These are phyloP conservation scores for Oryza coarctata DNA, from an alignment of 176 grass and related monocot genomes.

Conservation along the genomic window DNA sequence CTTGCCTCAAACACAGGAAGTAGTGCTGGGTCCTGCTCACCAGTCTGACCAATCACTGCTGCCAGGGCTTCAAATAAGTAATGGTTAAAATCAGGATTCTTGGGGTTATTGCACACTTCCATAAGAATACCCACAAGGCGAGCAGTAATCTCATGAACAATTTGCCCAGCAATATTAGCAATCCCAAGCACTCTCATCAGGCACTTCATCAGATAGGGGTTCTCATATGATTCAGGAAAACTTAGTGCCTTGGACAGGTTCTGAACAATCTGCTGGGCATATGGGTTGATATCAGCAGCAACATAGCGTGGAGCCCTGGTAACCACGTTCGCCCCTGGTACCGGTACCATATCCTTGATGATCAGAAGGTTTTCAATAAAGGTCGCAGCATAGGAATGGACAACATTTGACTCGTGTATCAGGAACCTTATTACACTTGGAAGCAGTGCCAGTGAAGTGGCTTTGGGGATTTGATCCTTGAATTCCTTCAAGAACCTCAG, in stretches of 20 bases:
- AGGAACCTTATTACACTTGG: constrained; percentile 74
- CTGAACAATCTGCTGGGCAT: constrained; percentile 71
- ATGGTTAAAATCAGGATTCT: constrained; percentile 94
- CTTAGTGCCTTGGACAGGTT: constrained; percentile 68
- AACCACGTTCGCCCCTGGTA: constrained; percentile 51
- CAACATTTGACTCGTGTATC: constrained; percentile 82
- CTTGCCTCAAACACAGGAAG: constrained; percentile 68
- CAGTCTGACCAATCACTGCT: constrained; percentile 65
- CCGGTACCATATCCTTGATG: constrained; percentile 55
- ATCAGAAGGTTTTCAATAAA: constrained; percentile 86
- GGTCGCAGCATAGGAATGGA: constrained; percentile 91
- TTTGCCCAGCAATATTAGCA: constrained; percentile 56
- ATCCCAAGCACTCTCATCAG: constrained; percentile 86
- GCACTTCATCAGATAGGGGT: constrained; percentile 94
- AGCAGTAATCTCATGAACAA: constrained; percentile 52
- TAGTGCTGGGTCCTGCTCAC: constrained; percentile 66
- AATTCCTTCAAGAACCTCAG: constrained; percentile 97
- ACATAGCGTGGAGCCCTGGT: constrained; percentile 56
- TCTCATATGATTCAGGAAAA: constrained; percentile 83
- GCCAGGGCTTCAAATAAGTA: constrained; percentile 93
- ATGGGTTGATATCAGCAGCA: constrained; percentile 72
- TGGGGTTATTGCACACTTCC: constrained; percentile 92
- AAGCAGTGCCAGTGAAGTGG: constrained; percentile 53
- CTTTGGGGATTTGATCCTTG: constrained; percentile 82
- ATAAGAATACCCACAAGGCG: constrained; percentile 64